Base-by-base conservation (phyloP, 345 rosid species). In the Linum trigynum region DNA sequence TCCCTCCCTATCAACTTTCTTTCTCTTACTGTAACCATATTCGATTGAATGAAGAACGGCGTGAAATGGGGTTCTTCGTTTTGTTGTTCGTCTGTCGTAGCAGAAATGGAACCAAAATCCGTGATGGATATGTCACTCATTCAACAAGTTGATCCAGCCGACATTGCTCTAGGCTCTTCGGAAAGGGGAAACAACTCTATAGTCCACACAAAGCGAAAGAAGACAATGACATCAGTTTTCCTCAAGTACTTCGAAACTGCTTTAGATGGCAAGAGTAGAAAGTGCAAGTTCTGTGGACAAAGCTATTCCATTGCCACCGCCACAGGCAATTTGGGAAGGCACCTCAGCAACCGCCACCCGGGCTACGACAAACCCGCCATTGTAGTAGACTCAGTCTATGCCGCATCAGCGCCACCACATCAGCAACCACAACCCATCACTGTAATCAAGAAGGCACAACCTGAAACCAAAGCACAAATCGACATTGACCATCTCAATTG, bases 211-310 rank as follows among this genome's bases (percentile, higher is more conserved):
- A 92, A 92, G 76, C 84, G 98, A 55, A 92, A 89, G 83, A 92
- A 92, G 83, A 89, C 97, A 0, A 87, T 89, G 98, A 92, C 98
- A n/a, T 92, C 98, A 5, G 88, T 89, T 10, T 92, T 79, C 76
- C 98, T 92, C 55, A 92, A 86, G 74, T 87, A 82, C 66, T 92
- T 92, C 55, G 96, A 89, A 79, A 89, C 91, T 56, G 85, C 95
- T 45, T 63, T 86, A 59, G 97, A 89, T 71, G 86, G 87, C 66
- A 92, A 87, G 78, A 89, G 88, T 70, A 81, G 98, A 39, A 81
- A 86, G 70, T 92, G 98, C 87, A 92, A 87, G 79, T 86, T 89
- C 81, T 89, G 98, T 51, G 90, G 95, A 39, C 98, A 91, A 77
- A 83, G 84, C 83, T 91, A 91, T 73, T 89, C 98, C 42, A 89